Evolutionary conservation across 2,329 filamentous ascomycete genomes (phyloP), one percentile per base, ranked within the genome.

Genomic region (Claviceps sp.): DNA sequence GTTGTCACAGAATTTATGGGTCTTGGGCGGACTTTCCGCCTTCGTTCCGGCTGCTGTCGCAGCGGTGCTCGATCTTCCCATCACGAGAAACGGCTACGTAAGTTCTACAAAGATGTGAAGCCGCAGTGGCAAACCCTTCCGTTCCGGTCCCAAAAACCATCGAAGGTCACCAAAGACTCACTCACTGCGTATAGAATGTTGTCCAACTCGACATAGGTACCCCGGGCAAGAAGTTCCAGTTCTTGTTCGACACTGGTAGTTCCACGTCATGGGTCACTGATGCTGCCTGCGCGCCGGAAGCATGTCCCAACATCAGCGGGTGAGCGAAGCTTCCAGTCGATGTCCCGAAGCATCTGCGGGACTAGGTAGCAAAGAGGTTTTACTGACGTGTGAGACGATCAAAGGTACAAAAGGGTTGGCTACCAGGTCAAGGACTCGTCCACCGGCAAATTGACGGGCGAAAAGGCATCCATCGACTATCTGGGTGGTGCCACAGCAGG

Each of bases 161-260:
- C 43, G 8, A 9, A 30, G 26, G 26, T 30, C 8, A 30, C 26
- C 26, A 30, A 30, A 30, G 26, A 30, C 26, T 30, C 26, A 26
- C 24, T 26, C 24, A 30, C 26, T 30, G 5, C 16, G 11, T 34
- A 6, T 36, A 47, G 45, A 18, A 18, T 36, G n/a, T 47, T 11
- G 45, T 47, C 16, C 26, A 36, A 7, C 24, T 47, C n/a, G 14
- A 34, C 5, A 48, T 48, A 22, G 67, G 67, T 41, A 65, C 62
- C 3, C 67, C 67, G 0, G 40, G 56, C 9, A 56, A 61, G 47
- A 55, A 51, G 0, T 60, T 62, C 52, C 54, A 56, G 1, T 58
- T 70, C 5, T 52, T 59, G 11, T 68, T 67, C 52, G 66, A 69
- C 54, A 69, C 65, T 0, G 66, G 67, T 22, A 67, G 64, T 50